Percentiles rank a stretch among this genome's conserved stretches.
phyloP scores from a whole-genome alignment of 345 rosid genomes.

The Pistacia vera region DNA sequence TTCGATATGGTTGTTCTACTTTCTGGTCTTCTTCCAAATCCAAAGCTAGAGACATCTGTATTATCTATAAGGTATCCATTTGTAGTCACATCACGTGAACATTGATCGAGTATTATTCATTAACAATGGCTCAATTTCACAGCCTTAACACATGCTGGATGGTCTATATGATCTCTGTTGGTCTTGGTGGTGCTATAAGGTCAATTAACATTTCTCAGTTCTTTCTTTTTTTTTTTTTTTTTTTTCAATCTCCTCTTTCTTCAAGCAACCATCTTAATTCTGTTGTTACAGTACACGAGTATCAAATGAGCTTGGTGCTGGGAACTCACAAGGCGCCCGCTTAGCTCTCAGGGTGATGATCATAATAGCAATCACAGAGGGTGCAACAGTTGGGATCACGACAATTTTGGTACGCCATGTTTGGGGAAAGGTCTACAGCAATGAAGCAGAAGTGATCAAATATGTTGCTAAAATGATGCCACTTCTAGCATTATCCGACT shows the following conservation, averaged over 20 bases:
- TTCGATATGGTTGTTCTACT: constrained; percentile 48
- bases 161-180: constrained; percentile 69
- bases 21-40: constrained; percentile 50
- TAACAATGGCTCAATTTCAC: constrained; percentile 10
- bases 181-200: constrained; percentile 74
- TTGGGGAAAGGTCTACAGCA: constrained; percentile 58
- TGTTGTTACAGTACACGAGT: constrained; percentile 44
- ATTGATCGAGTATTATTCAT: background rate
- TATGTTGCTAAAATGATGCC: constrained; percentile 51
- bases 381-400: constrained; percentile 39
- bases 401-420: constrained; percentile 37
- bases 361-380: constrained; percentile 43
- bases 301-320: constrained; percentile 72
- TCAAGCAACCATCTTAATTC: background rate
- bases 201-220: constrained; percentile 5
- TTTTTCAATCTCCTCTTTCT: background rate
- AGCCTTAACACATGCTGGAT: constrained; percentile 73
- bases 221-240: background rate
- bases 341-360: constrained; percentile 49
- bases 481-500: constrained; percentile 41
- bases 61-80: constrained; percentile 40
- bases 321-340: constrained; percentile 39
- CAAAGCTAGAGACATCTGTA: constrained; percentile 49
- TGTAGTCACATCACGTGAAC: background rate
- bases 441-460: constrained; percentile 39